Percentiles rank a stretch among this genome's conserved stretches.
phyloP scores from a whole-genome alignment of 2,329 filamentous ascomycete species.

The Davidsoniella neocaledoniae region DNA sequence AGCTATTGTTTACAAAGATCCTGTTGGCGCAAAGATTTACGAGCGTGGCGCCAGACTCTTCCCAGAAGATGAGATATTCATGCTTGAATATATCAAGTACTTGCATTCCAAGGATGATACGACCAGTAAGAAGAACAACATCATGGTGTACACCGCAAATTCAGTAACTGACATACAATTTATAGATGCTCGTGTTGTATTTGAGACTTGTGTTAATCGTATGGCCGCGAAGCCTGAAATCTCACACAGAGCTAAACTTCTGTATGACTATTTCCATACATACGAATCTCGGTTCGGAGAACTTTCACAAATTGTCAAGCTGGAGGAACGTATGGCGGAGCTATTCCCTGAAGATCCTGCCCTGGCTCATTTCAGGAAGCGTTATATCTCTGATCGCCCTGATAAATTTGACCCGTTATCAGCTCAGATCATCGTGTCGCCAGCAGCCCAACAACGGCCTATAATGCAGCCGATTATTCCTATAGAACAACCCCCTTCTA shows the following conservation, averaged over 20 bases:
- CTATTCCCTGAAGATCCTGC: slow-evolving; percentile 80
- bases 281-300: slow-evolving; percentile 94
- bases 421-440: slow-evolving; percentile 71
- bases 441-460: slow-evolving; percentile 56
- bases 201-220: slow-evolving; percentile 80
- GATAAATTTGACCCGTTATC: slow-evolving; percentile 63
- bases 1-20: slow-evolving; percentile 89
- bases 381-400: slow-evolving; percentile 43
- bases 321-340: slow-evolving; percentile 85
- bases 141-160: slow-evolving; percentile 12
- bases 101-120: slow-evolving; percentile 82
- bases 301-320: slow-evolving; percentile 71
- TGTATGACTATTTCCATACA: slow-evolving; percentile 86
- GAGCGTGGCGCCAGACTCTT: slow-evolving; percentile 88
- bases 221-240: slow-evolving; percentile 63
- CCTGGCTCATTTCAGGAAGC: slow-evolving; percentile 56
- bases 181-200: slow-evolving; percentile 80
- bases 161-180: slow-evolving; percentile 13
- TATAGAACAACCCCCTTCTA: slow-evolving; percentile 29
- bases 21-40: slow-evolving; percentile 85
- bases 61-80: slow-evolving; percentile 82
- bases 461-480: slow-evolving; percentile 30
- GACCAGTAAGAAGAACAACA: slow-evolving; percentile 50
- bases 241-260: slow-evolving; percentile 57
- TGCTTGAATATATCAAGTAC: slow-evolving; percentile 91